These are phyloP conservation scores for Circinella umbellata DNA, from an alignment of 371 early-diverging fungal species.

Conservation along the genomic window DNA sequence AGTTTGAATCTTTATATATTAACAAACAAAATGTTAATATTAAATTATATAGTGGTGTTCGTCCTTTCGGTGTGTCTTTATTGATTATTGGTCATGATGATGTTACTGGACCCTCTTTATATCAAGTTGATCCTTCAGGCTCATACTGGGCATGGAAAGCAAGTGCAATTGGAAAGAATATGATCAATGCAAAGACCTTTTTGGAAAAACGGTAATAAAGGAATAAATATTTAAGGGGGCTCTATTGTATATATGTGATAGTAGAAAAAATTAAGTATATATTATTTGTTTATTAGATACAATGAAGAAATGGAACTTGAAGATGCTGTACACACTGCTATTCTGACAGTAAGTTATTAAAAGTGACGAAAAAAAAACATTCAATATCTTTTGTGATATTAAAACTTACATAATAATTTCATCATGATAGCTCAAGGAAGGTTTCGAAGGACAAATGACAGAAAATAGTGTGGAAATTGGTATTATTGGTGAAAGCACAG, in stretches of 20 bases:
- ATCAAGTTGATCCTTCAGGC: conserved; percentile 99
- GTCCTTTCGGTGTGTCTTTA: conserved; percentile 99
- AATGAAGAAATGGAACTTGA: conserved; percentile 94
- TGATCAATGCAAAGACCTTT: conserved; percentile 98
- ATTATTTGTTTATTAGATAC: conserved; percentile 52
- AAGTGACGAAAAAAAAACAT: too few species aligned
- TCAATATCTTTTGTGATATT: too few species aligned
- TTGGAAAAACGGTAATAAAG: conserved; percentile 88
- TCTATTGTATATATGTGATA: background rate
- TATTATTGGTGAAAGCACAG: conserved; percentile 72
- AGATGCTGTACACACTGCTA: conserved; percentile 98
- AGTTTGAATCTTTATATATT: background rate
- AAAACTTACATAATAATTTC: too few species aligned
- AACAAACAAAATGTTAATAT: background rate
- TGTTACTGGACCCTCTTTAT: conserved; percentile 86
- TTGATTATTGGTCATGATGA: conserved; percentile 96
- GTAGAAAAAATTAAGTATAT: background rate
- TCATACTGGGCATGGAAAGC: conserved; percentile 99
- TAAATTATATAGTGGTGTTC: conserved; percentile 82
- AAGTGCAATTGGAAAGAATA: conserved; percentile 98
- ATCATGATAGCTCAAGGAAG: conserved; percentile 82
- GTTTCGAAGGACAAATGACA: conserved; percentile 96
- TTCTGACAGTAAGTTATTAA: conserved; percentile 72
- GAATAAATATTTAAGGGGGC: background rate
- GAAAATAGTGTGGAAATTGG: conserved; percentile 96